phyloP scores from a whole-genome alignment of 208 protist species.

The Trypanosomatidae sp. region DNA sequence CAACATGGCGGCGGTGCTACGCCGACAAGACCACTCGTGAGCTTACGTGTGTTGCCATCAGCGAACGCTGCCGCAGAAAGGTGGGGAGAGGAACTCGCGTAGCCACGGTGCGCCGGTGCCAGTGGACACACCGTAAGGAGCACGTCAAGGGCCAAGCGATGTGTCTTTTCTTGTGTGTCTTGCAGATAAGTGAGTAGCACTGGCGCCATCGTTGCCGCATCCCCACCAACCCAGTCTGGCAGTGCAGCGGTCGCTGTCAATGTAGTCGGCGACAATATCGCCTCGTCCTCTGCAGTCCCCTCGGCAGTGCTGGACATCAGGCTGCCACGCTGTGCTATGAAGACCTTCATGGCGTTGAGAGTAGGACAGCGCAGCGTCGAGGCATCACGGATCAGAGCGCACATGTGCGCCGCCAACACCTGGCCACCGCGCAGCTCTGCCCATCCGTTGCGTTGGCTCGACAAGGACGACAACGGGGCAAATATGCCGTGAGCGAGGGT shows the following conservation, averaged over 20 bases:
- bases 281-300: neutral
- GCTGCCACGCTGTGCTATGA: conserved; percentile 21
- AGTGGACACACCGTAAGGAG: conserved; percentile 41
- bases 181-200: conserved; percentile 45
- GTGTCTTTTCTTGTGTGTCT: conserved; percentile 37
- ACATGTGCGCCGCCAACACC: conserved; percentile 30
- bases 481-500: conserved; percentile 15
- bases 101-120: neutral
- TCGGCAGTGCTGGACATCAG: neutral
- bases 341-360: conserved; percentile 27
- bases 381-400: conserved; percentile 30
- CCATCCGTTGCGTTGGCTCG: neutral
- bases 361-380: conserved; percentile 23
- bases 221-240: conserved; percentile 36
- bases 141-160: conserved; percentile 49
- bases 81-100: neutral
- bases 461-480: neutral
- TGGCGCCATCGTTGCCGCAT: conserved; percentile 13
- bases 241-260: neutral
- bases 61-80: neutral
- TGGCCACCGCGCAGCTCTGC: conserved; percentile 26
- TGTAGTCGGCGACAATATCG: neutral
- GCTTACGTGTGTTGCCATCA: neutral
- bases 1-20: neutral
- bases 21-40: neutral